Evolutionary conservation across 495 filamentous ascomycete species (phyloP), one percentile per base, ranked within the genome.

Genomic region (Hyphodiscus hymeniophilus): DNA sequence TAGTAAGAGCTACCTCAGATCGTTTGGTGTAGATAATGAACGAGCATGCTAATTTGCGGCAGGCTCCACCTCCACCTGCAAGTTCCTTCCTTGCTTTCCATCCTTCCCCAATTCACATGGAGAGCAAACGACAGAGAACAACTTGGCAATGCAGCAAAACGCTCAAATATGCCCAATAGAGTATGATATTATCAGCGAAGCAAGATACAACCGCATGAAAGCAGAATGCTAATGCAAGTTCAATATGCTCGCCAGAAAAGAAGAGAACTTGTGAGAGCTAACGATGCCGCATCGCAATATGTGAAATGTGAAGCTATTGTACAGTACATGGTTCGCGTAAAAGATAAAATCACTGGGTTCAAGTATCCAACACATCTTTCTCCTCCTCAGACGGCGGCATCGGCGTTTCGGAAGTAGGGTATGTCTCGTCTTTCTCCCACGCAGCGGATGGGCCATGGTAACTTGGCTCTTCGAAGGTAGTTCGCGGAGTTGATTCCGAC

Each of bases 401-500:
- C 1, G 69, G 62, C n/a, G 65, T 64, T 51, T 48, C 64, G 57
- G 44, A 44, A 43, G 17, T 42, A 50, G 41, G 60, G 57, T 38
- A 64, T 16, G 28, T 61, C 48, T 75, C 72, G 40, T 66, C 70
- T 50, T 73, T 74, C 56, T 74, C 71, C 44, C 67, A 73, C 20
- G 59, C 34, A 8, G 54, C 45, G 1, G 69, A 67, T 15, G 72
- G 70, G 3, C 72, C 72, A 26, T 59, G 48, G 48, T 71, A 76
- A 56, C 65, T 69, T 11, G 72, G 71, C 41, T 60, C 47, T 3
- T 57, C 52, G 7, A 71, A 63, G 7, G 26, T 20, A 26, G 46
- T 26, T 16, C 17, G 39, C 8, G 55, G 31, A 13, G 47, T 38
- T 10, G 48, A 47, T 36, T 40, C 33, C 41, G 20, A 45, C 24